Evolutionary conservation across 2,329 filamentous ascomycete genomes (phyloP).

Genomic region (Sporothrix brasiliensis): DNA sequence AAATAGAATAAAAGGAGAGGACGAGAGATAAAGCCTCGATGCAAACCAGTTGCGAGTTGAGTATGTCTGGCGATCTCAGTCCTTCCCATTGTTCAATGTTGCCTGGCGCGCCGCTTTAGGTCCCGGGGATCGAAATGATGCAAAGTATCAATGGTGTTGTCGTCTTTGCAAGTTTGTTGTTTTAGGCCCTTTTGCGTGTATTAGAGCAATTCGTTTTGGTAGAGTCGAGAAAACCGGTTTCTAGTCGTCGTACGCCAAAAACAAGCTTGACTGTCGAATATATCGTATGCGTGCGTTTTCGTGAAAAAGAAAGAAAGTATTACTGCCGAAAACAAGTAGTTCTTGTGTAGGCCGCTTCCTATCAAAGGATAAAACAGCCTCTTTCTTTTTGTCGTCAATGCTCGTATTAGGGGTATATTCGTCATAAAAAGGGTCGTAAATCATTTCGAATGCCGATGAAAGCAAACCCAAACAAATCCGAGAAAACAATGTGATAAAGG

Average conservation of each 20-base stretch:
- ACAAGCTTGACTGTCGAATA: conserved; percentile 27
- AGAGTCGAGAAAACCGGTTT: conserved; percentile 17
- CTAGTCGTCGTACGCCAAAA: background rate
- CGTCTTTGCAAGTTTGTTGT: conserved; percentile 20
- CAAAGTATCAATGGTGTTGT: background rate
- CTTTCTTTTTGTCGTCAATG: conserved; percentile 25
- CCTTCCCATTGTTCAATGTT: background rate
- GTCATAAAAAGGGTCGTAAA: conserved; percentile 33
- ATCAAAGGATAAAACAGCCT: conserved; percentile 32
- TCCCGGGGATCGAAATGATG: background rate
- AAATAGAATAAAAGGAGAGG: background rate
- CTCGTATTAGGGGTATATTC: conserved; percentile 31
- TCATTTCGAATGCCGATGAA: conserved; percentile 34
- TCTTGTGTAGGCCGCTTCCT: background rate
- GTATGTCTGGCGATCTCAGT: conserved; percentile 4
- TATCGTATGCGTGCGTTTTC: conserved; percentile 16
- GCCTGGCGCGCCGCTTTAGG: background rate
- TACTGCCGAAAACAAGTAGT: background rate
- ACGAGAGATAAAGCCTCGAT: background rate
- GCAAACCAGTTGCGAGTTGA: conserved; percentile 26
- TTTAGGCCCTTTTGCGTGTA: conserved; percentile 12
- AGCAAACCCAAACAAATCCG: conserved; percentile 28
- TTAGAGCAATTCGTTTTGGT: background rate
- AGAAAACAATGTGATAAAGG: conserved; percentile 31
- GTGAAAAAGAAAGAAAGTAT: conserved; percentile 9